phyloP scores from a whole-genome alignment of 108 stramenopile species.

The Aurantiochytrium sp. region DNA sequence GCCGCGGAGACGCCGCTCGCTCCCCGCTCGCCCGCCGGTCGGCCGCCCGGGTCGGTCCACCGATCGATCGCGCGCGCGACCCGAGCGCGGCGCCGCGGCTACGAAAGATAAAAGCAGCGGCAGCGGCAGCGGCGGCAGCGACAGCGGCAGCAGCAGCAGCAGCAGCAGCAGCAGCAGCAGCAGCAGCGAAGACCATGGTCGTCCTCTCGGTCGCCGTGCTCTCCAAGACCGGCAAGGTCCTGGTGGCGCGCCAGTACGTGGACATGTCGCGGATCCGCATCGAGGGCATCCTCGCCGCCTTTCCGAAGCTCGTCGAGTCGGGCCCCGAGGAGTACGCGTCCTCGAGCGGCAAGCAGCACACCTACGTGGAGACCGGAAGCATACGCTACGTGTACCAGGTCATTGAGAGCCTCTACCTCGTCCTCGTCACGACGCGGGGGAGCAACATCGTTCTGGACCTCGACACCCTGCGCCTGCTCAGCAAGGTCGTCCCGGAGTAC shows the following conservation, averaged over 20 bases:
- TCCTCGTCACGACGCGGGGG: conserved; percentile 94
- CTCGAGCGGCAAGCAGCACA: conserved; percentile 71
- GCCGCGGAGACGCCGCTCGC: no score
- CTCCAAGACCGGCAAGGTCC: conserved; percentile 37
- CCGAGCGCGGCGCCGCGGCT: no score
- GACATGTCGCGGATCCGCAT: conserved; percentile 97
- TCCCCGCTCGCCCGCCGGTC: no score
- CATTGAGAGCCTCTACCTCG: conserved; percentile 87
- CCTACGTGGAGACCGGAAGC: conserved; percentile 87
- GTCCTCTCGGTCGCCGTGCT: conserved; percentile 41
- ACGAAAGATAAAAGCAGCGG: no score
- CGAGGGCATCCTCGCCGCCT: conserved; percentile 96
- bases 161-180: no score
- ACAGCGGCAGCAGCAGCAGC: no score
- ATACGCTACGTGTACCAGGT: conserved; percentile 91
- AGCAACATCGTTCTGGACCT: conserved; percentile 94
- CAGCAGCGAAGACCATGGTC: conserved; percentile 2
- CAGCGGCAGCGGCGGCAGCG: no score
- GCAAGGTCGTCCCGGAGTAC: conserved; percentile 92
- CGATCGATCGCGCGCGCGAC: no score
- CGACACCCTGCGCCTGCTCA: conserved; percentile 87
- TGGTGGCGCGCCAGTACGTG: conserved; percentile 95
- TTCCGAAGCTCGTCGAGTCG: conserved; percentile 91
- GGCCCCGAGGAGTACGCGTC: conserved; percentile 58
- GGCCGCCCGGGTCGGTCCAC: no score